Percentiles rank a stretch among this genome's conserved stretches.
Evolutionary conservation across 2,329 filamentous ascomycete species (phyloP).

Genomic region (Pseudogymnoascus sp.): DNA sequence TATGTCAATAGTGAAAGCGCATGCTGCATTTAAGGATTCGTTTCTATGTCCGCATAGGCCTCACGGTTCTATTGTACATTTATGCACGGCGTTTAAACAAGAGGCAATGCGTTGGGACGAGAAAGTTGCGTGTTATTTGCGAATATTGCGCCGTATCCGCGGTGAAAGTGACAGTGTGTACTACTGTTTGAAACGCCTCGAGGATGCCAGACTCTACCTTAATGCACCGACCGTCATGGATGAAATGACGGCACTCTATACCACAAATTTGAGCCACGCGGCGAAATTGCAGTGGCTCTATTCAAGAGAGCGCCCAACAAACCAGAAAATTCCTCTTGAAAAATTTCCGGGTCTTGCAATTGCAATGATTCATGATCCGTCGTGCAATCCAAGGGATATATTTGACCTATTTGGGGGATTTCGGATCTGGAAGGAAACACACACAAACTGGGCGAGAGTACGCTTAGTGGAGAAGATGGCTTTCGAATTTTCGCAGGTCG

Average conservation of each 20-base stretch:
- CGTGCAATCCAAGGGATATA: not conserved
- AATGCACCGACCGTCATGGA: not conserved
- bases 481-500: slow-evolving; percentile 19
- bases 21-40: slow-evolving; percentile 13
- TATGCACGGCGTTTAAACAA: slow-evolving; percentile 14
- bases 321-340: slow-evolving; percentile 2
- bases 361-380: slow-evolving; percentile 4
- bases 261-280: not conserved
- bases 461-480: slow-evolving; percentile 22
- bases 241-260: slow-evolving; percentile 7
- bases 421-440: slow-evolving; percentile 9
- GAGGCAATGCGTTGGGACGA: slow-evolving; percentile 11
- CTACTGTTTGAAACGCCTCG: not conserved
- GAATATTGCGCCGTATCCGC: slow-evolving; percentile 6
- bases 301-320: not conserved
- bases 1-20: slow-evolving; percentile 9
- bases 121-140: not conserved
- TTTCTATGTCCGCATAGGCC: not conserved
- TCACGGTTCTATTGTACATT: slow-evolving; percentile 6
- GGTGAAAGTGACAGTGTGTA: not conserved
- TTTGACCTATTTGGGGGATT: not conserved
- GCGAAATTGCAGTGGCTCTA: slow-evolving; percentile 2
- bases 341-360: slow-evolving; percentile 4
- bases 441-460: slow-evolving; percentile 14
- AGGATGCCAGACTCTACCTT: not conserved